Base-by-base conservation (phyloP, 1,284 basidiomycete species). In the Malassezia caprae region DNA sequence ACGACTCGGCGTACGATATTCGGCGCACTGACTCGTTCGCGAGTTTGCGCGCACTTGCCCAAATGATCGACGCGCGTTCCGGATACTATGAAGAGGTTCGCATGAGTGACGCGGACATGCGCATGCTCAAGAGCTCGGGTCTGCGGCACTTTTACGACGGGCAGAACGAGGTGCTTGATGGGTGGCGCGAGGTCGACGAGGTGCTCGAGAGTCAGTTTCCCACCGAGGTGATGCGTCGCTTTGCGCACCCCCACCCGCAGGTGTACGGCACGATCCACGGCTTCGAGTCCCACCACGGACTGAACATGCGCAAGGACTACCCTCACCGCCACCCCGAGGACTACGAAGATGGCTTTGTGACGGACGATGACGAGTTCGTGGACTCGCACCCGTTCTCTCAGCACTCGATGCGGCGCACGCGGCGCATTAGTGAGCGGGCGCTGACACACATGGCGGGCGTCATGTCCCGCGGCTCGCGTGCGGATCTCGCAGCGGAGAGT, bases 151-250 rank as follows among this genome's bases (percentile, higher is more conserved):
- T 67, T 47, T 72, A 73, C 41, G 68, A 68, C 35, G 57, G 59
- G 11, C 62, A 67, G 45, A 69, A 72, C 41, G 59, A 61, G 31
- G 65, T 68, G 6, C 61, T 73, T 3, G 71, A 73, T 27, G 68
- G 66, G 1, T 72, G 67, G 69, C 59, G 69, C 24, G 68, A 72
- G 49, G 67, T 66, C 28, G 71, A 73, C 47, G 68, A 69, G 50
- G 68, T 73, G 48, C 61, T 73, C 40, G 71, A 73, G 50, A 68
- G 65, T 23, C 64, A 62, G 46, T 73, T 73, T 48, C 69, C 69
- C 3, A 62, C 60, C 28, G 68, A 73, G 44, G 69, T 73, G 27
- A 65, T 73, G 63, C 63, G 65, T 15, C 60, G 69, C 40, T 72
- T 72, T 49, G 55, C 53, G 11, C 32, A 11, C 31, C 55, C 60